Evolutionary conservation across 352 stramenopile genomes (phyloP).

Genomic region (Globisporangium abappressorium): DNA sequence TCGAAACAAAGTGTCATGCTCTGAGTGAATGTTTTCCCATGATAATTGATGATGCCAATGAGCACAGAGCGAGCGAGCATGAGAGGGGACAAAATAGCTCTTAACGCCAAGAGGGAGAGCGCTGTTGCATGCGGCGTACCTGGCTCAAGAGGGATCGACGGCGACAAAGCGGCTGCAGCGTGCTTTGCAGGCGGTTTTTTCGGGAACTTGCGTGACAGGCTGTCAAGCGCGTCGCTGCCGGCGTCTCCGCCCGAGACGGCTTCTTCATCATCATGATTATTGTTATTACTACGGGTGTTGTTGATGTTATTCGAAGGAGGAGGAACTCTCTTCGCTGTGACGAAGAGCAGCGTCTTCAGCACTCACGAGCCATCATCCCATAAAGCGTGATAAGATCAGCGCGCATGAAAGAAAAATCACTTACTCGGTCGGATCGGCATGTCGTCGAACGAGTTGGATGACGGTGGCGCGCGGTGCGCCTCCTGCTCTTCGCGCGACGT

Average conservation of each 20-base stretch:
- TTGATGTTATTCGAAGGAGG: slow-evolving; percentile 20
- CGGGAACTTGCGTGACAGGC: slow-evolving; percentile 58
- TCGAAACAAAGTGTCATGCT: slow-evolving; percentile 77
- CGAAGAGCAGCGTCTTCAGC: slow-evolving; percentile 20
- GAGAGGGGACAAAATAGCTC: not conserved
- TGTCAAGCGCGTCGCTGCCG: slow-evolving; percentile 48
- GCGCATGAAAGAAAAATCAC: not conserved
- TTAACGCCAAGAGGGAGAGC: not conserved
- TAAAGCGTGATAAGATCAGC: not conserved
- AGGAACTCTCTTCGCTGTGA: slow-evolving; percentile 18
- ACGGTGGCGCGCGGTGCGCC: slow-evolving; percentile 10
- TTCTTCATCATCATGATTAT: slow-evolving; percentile 41
- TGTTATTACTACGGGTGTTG: slow-evolving; percentile 43
- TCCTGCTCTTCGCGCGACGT: slow-evolving; percentile 55
- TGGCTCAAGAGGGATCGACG: slow-evolving; percentile 39
- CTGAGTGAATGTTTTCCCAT: slow-evolving; percentile 25
- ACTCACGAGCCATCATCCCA: slow-evolving; percentile 22
- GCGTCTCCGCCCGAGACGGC: slow-evolving; percentile 21
- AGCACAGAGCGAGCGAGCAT: slow-evolving; percentile 15
- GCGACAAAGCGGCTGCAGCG: slow-evolving; percentile 10
- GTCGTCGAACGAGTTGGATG: slow-evolving; percentile 34
- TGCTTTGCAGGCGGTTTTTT: slow-evolving; percentile 38
- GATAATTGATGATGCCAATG: slow-evolving; percentile 15
- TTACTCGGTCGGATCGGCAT: slow-evolving; percentile 45
- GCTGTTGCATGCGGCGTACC: slow-evolving; percentile 24